Percentiles rank a stretch among this genome's conserved stretches.
Evolutionary conservation across 371 early-diverging fungal species (phyloP).

Genomic region (Mucor velutinosus): DNA sequence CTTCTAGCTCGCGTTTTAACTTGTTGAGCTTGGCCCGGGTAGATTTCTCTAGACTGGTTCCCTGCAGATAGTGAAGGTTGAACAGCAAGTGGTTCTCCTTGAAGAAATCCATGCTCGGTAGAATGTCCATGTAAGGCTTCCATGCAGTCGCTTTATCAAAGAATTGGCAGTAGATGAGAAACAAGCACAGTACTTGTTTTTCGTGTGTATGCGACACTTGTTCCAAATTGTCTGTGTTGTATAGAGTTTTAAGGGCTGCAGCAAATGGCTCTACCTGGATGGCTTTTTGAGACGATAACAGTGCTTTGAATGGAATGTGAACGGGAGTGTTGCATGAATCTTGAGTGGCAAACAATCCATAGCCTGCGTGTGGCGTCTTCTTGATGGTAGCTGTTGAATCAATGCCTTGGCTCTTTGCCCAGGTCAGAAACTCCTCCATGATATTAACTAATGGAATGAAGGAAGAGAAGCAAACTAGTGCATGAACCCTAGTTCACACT

Average conservation of each 20-base stretch:
- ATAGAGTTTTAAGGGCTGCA: not conserved
- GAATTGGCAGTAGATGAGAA: conserved; percentile 47
- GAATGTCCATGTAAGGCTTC: conserved; percentile 48
- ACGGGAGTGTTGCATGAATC: conserved; percentile 2
- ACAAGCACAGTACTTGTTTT: conserved; percentile 36
- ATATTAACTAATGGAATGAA: not conserved
- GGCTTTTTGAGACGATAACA: conserved; percentile 28
- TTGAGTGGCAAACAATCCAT: conserved; percentile 32
- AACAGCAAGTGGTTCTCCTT: conserved; percentile 26
- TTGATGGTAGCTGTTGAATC: not conserved
- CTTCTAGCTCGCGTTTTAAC: conserved; percentile 25
- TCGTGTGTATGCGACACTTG: conserved; percentile 9
- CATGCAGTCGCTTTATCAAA: conserved; percentile 28
- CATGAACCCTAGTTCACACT: not conserved
- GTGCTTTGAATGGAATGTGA: conserved; percentile 36
- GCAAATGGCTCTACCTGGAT: not conserved
- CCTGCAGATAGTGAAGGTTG: conserved; percentile 19
- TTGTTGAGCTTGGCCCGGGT: conserved; percentile 34
- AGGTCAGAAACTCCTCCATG: conserved; percentile 1
- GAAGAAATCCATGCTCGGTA: conserved; percentile 33
- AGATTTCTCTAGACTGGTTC: conserved; percentile 44
- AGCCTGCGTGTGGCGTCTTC: conserved; percentile 21
- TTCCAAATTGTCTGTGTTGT: not conserved
- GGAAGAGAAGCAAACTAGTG: not conserved
- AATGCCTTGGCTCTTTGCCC: conserved; percentile 8